These are phyloP conservation scores for Colletotrichum sp. DNA, from an alignment of 2,329 filamentous ascomycete species.

Conservation along the genomic window DNA sequence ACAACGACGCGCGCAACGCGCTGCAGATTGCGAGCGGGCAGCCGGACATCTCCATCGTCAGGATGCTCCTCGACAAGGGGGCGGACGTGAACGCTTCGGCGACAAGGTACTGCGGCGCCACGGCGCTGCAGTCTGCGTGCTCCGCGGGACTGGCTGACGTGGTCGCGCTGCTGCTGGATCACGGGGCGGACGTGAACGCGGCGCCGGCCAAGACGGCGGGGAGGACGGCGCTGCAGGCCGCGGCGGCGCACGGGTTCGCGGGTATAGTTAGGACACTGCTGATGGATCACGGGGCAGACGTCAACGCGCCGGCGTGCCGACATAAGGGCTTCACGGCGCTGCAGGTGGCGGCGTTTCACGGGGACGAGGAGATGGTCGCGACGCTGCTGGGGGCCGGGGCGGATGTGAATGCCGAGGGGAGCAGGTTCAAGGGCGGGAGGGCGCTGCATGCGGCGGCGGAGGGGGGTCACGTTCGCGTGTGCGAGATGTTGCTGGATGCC, in stretches of 20 bases:
- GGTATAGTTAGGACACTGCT: conserved; percentile 18
- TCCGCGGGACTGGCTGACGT: conserved; percentile 29
- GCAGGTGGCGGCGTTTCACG: conserved; percentile 36
- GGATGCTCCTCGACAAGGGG: conserved; percentile 30
- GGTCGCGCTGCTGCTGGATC: conserved; percentile 29
- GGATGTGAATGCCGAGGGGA: conserved; percentile 27
- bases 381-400: conserved; percentile 25
- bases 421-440: conserved; percentile 21
- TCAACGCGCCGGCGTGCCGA: conserved; percentile 21
- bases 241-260: conserved; percentile 8
- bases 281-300: conserved; percentile 17
- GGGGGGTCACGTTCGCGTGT: conserved; percentile 16
- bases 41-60: conserved; percentile 27
- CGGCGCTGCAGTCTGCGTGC: conserved; percentile 41
- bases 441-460: conserved; percentile 26
- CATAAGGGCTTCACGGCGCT: conserved; percentile 34
- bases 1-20: conserved; percentile 40
- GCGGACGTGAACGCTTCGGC: conserved; percentile 33
- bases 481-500: conserved; percentile 32
- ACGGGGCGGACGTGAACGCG: conserved; percentile 38
- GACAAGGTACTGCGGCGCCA: conserved; percentile 38
- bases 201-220: conserved; percentile 22
- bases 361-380: conserved; percentile 34
- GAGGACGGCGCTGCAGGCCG: conserved; percentile 27
- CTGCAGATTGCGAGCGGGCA: conserved; percentile 40